Conservation (phyloP, 768 basidiomycete genomes). For the Boletus edulis region DNA sequence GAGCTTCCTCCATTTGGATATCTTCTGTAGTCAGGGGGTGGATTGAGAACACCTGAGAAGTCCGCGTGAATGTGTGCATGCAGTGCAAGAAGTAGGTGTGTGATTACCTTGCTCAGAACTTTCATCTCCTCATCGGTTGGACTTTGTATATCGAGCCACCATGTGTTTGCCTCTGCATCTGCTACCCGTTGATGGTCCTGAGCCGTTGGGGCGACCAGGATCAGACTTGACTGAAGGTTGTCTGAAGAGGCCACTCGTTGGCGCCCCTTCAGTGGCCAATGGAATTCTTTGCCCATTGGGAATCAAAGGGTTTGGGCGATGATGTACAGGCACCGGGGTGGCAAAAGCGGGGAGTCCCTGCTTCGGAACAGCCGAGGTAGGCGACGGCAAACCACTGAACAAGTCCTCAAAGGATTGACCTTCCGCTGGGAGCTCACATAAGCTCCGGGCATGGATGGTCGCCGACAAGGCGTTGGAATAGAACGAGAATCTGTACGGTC, state of each 20-base stretch:
- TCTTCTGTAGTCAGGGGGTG: slow-evolving; percentile 99
- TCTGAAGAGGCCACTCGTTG: slow-evolving; percentile 9
- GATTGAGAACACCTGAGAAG: slow-evolving; percentile 82
- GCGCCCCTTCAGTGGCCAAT: slow-evolving; percentile 1
- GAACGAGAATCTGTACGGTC: slow-evolving; percentile 97
- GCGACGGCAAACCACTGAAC: slow-evolving; percentile 55
- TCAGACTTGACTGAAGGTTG: slow-evolving; percentile 21
- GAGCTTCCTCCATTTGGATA: slow-evolving; percentile 98
- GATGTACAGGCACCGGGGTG: slow-evolving; percentile 8
- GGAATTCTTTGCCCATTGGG: slow-evolving; percentile 9
- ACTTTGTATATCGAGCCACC: slow-evolving; percentile 94
- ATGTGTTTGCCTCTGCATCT: slow-evolving; percentile 75
- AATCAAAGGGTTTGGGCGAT: slow-evolving; percentile 1
- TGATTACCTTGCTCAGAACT: slow-evolving; percentile 80
- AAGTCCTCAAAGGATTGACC: slow-evolving; percentile 92
- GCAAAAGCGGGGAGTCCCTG: neutral
- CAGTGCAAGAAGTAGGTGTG: neutral
- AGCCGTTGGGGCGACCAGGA: slow-evolving; percentile 21
- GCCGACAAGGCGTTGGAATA: slow-evolving; percentile 91
- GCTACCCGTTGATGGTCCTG: slow-evolving; percentile 16
- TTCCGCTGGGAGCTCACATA: slow-evolving; percentile 91
- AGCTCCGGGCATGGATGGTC: slow-evolving; percentile 91
- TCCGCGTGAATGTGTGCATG: neutral
- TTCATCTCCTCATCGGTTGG: slow-evolving; percentile 99
- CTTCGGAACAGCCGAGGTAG: neutral